Evolutionary conservation across 306 rosid genomes (phyloP), one percentile per base, ranked within the genome.

Genomic region (Dryas octopetala): DNA sequence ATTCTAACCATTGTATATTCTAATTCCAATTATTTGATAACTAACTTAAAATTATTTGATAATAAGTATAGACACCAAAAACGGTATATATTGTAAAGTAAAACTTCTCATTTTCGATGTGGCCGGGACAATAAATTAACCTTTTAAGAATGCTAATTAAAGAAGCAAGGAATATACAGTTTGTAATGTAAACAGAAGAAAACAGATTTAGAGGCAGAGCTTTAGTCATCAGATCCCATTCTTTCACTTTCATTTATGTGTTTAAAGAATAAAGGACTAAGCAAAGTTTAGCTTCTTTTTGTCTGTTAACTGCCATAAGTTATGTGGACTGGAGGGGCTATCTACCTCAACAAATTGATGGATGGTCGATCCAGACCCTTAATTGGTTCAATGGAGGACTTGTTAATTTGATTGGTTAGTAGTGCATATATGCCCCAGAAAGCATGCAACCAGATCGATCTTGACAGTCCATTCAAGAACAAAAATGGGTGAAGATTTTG

Each of bases 401-500:
- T 4, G 16, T 5, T 61, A 28, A 15, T 57, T 26, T 61, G 45
- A 44, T 62, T 57, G 70, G 70, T 67, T 79, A 14, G 6, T 51
- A 19, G 38, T 40, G 10, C 10, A 0, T 40, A 4, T 17, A 50
- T 47, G 60, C 49, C 43, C 69, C 40, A 45, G 57, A 62, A 53
- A 52, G 47, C 66, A 57, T 72, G 58, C 74, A 59, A 63, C 52
- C 41, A 48, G 77, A 72, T 71, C 74, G 81, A 81, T 73, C 81
- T 62, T 78, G 87, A 86, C 83, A 50, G 66, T 78, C 75, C 68
- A 82, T 78, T 74, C 74, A 62, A 68, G 69, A 70, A 74, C 75
- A 65, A 75, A 83, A 64, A 55, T 43, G 58, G 86, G 76, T 60
- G 83, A 75, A 75, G 78, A 60, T 75, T 83, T 83, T 83, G 76